Evolutionary conservation across 768 basidiomycete species (phyloP), one percentile per base, ranked within the genome.

Genomic region (Mycena amicta): DNA sequence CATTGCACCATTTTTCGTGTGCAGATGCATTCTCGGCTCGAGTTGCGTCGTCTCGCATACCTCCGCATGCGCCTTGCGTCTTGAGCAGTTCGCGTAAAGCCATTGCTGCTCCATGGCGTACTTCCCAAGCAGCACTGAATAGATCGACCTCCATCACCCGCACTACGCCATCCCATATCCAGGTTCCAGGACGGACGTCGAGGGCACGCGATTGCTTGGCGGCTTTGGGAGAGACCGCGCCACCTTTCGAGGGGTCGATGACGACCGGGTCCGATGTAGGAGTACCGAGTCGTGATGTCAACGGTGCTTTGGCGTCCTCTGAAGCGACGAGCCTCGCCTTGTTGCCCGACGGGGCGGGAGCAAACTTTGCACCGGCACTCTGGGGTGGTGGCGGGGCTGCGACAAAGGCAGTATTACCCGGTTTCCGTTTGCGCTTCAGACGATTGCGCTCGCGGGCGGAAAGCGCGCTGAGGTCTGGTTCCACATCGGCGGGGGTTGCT

Each of bases 361-460:
- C 80, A 65, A 86, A 93, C 67, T 88, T 89, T 4, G 88, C 73
- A 30, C 83, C 82, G 0, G 83, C 65, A 47, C 73, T 68, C 64
- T 87, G 83, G 25, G 86, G 79, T 26, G 86, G 79, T 2, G 89
- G 88, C 3, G 86, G 87, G 1, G 89, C 84, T 13, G 87, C 81
- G 16, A 94, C 92, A 65, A 93, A 93, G 1, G 90, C 91, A 29
- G 87, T 77, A 67, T 89, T 92, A 3, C 93, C 95, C 3, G 83
- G 81, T 67, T 95, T 97, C 55, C 95, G 89, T 70, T 98, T 98
- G 27, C 97, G 83, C 72, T 99, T 99, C 29, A 98, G 77, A 47
- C 95, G 85, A 70, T 97, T 97, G 29, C 91, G 85, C 73, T 98
- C 96, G 53, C 97, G 86, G 12, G 94, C 93, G 29, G 95, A 97